Base-by-base conservation (phyloP, 495 filamentous ascomycete genomes). In the Cercophora scortea region DNA sequence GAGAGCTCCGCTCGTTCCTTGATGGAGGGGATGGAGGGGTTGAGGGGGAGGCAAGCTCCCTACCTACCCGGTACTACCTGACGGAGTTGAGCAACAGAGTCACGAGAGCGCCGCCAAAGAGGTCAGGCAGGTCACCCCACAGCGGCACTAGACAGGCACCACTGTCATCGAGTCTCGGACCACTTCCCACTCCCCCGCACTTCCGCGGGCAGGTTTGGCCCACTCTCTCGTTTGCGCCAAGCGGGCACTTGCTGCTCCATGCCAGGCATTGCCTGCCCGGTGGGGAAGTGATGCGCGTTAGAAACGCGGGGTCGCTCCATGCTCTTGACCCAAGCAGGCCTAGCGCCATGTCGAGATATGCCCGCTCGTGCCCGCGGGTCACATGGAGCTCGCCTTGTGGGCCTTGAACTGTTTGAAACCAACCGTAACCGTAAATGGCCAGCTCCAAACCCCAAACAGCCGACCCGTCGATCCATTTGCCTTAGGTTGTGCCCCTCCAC, bases 51-150 rank as follows among this genome's bases (percentile, higher is more conserved):
- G 49, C 40, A 25, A 25, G 25, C 25, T 25, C n/a, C n/a, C n/a
- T n/a, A n/a, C n/a, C n/a, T n/a, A n/a, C n/a, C n/a, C n/a, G n/a
- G n/a, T n/a, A n/a, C n/a, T n/a, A n/a, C n/a, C n/a, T n/a, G n/a
- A 25, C 25, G 49, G 51, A 43, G 49, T 16, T 16, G 51, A 44
- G 16, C 50, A 52, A n/a, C n/a, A n/a, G n/a, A n/a, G 61, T 61
- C 61, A 61, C 56, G 58, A 56, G 56, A 58, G 59, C 42, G 36
- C 45, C 39, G 44, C 54, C 51, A 43, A 5, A 5, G 25, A 25
- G 25, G 25, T 25, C 25, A 25, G 25, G 25, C 25, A 25, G 25
- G 25, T 15, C 45, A 55, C 35, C 53, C 58, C 59, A 56, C 39
- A 41, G 25, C 25, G 25, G 25, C 25, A 25, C 25, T 25, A 25